These are phyloP conservation scores for Beta lomatogona DNA, from an alignment of 179 eudicot genomes.

Conservation along the genomic window DNA sequence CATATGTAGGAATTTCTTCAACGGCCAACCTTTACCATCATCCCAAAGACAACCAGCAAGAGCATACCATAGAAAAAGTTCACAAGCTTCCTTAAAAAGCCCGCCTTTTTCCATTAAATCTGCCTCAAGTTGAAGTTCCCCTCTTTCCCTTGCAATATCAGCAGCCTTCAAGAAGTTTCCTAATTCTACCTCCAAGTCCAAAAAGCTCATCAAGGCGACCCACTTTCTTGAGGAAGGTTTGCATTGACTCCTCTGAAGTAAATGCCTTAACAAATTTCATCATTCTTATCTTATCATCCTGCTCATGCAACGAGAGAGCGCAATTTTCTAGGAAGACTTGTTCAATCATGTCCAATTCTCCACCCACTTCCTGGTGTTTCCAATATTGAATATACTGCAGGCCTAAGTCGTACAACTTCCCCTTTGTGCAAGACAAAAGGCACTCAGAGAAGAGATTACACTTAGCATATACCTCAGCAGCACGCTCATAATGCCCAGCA, in stretches of 20 bases:
- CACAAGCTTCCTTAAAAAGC: constrained; percentile 39
- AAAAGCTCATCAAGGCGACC: constrained; percentile 55
- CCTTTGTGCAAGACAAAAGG: constrained; percentile 59
- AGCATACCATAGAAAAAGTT: constrained; percentile 34
- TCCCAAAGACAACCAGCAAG: constrained; percentile 44
- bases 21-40: constrained; percentile 51
- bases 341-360: constrained; percentile 36
- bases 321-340: constrained; percentile 58
- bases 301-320: constrained; percentile 40
- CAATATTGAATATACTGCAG: constrained; percentile 55
- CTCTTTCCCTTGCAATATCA: constrained; percentile 48
- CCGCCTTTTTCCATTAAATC: constrained; percentile 48
- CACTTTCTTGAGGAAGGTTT: constrained; percentile 42
- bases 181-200: constrained; percentile 46
- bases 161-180: constrained; percentile 61
- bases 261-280: constrained; percentile 66
- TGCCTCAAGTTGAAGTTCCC: constrained; percentile 48
- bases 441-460: constrained; percentile 51
- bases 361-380: constrained; percentile 44
- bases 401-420: constrained; percentile 54
- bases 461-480: constrained; percentile 64
- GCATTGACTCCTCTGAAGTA: constrained; percentile 39
- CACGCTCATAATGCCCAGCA: constrained; percentile 47
- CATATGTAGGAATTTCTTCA: constrained; percentile 38
- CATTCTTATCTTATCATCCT: constrained; percentile 40